Evolutionary conservation across 106 monocot species (phyloP), one percentile per base, ranked within the genome.

Genomic region (Narthecium ossifragum): DNA sequence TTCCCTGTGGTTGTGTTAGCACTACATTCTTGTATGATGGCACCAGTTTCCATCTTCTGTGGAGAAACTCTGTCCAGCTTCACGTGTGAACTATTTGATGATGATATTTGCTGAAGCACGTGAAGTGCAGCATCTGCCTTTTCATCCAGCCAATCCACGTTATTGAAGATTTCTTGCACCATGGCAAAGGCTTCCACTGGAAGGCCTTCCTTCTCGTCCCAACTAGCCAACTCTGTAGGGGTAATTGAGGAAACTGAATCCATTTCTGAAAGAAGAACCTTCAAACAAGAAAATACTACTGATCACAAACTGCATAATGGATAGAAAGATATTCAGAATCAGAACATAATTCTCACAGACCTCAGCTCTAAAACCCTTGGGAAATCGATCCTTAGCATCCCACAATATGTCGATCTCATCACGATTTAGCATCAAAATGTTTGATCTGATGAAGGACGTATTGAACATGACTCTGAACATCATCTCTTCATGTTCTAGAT

Each of bases 391-490:
- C 63, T 88, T 92, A 17, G 81, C 67, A 66, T 84, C 67, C 92
- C 92, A 92, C 14, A 92, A 50, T 53, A 88, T 79, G 64, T 92
- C 92, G 65, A 92, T 76, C 32, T 88, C 80, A 75, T 92, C 87
- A 27, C 81, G 84, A 52, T 92, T 88, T 31, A 92, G 80, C 67
- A 92, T 88, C 71, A 92, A 63, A 62, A 92, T 88, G 65, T 92
- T 92, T n/a, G 92, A 92, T 32, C 92, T 62, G 48, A 92, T 92
- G 55, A 92, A 92, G 2, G 92, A 84, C 31, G 92, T 84, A 66
- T 92, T 92, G 59, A 92, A 92, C 92, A 92, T 81, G 31, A 88
- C 75, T 31, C 92, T 77, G 43, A 92, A 92, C 73, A 88, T 84
- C 84, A 92, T 88, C 64, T 71, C 69, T 70, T 92, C 88, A 33